Evolutionary conservation across 2,329 filamentous ascomycete genomes (phyloP).

Genomic region (Sporothrix dimorphospora): DNA sequence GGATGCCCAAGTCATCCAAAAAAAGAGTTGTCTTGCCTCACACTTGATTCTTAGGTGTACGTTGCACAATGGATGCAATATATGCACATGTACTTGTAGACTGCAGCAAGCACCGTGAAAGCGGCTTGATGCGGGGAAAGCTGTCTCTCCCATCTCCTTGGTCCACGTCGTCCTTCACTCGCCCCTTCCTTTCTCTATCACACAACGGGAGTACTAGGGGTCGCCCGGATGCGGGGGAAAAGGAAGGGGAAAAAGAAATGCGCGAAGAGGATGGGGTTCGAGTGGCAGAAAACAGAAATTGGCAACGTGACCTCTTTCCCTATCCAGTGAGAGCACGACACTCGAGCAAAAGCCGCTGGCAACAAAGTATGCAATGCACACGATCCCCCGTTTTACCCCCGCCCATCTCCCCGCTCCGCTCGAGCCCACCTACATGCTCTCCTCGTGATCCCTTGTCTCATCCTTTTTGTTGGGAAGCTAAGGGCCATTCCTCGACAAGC

Average conservation of each 20-base stretch:
- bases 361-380: not conserved
- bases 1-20: no score
- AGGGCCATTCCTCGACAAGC: no score
- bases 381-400: not conserved
- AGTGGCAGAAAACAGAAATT: not conserved
- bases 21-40: no score
- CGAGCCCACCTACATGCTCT: not conserved
- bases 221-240: conserved; percentile 1
- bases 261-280: not conserved
- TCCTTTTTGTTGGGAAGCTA: not conserved
- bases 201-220: not conserved
- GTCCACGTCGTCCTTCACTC: not conserved
- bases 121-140: not conserved
- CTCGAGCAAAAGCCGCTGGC: not conserved
- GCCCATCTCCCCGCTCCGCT: not conserved
- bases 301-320: conserved; percentile 17
- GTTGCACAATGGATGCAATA: not conserved
- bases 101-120: no score
- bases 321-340: not conserved
- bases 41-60: not conserved
- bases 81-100: not conserved
- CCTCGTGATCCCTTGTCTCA: not conserved
- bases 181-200: not conserved
- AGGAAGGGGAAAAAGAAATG: no score
- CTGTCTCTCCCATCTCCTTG: not conserved